A percentile compares a stretch with the other conserved stretches of the same genome.
These are phyloP conservation scores for Penicillium sp. DNA, from an alignment of 2,329 filamentous ascomycete species.

Conservation along the genomic window DNA sequence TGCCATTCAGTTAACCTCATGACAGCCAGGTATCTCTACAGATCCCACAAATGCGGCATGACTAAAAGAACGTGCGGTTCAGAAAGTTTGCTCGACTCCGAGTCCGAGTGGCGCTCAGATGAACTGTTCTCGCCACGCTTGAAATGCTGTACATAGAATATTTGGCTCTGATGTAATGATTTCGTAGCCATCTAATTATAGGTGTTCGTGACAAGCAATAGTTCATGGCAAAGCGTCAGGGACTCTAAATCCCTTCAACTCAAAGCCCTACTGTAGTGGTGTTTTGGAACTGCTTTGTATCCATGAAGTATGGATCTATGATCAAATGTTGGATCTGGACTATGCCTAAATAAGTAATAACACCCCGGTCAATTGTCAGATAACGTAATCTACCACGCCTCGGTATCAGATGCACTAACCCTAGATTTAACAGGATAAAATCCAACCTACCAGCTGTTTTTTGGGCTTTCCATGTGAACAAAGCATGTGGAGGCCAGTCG, in stretches of 20 bases:
- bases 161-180: neutral
- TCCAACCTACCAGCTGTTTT: neutral
- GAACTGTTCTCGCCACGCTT: neutral
- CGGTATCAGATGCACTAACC: neutral
- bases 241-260: neutral
- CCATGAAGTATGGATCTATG: neutral
- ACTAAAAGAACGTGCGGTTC: too few species aligned
- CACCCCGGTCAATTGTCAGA: neutral
- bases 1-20: too few species aligned
- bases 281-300: neutral
- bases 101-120: neutral
- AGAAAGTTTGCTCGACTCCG: too few species aligned
- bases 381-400: neutral
- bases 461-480: neutral
- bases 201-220: neutral
- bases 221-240: neutral
- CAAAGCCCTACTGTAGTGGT: neutral
- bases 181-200: neutral
- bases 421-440: neutral
- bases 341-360: neutral
- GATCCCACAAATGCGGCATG: too few species aligned
- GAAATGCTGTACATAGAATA: neutral
- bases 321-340: neutral
- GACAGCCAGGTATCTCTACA: too few species aligned
- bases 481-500: neutral